Evolutionary conservation across 495 filamentous ascomycete genomes (phyloP), one percentile per base, ranked within the genome.

Genomic region (Cetradonia linearis): DNA sequence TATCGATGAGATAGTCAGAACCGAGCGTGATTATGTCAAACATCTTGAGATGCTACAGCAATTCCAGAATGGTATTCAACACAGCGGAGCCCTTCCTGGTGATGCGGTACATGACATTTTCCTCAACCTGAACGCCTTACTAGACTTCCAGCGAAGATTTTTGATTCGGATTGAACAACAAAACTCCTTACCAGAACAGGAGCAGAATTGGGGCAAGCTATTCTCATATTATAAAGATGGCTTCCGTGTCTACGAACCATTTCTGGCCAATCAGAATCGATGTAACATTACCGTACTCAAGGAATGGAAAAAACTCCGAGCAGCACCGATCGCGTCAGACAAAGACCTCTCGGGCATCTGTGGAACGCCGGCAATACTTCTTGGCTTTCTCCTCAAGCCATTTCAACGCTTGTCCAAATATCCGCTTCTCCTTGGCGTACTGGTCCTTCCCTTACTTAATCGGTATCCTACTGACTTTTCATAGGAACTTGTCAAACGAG

Each of bases 1-100:
- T 61, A 81, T 98, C 34, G 82, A 86, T 65, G 93, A 98, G 69
- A 73, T 98, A 50, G 83, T 98, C 50, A 87, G 88, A 65, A 97
- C 92, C 5, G 93, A 98, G 70, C 85, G 93, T 44, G 94, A 95
- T 69, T 98, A 98, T 64, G 94, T 97, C n/a, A 92, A 97, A 67
- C 91, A 97, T 74, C 77, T 98, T 31, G 92, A 97, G 68, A 91
- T 91, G 63, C 72, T 98, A 20, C 91, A 97, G 68, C 86, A 91
- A 55, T 81, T 97, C 60, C 96, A 96, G 76, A 93, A 89, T 66
- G 82, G 84, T 30, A 75, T 97, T 36, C 89, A 96, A 67, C 84
- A 91, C 66, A 89, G 86, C 52, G 89, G 90, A 44, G 81, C 89
- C 38, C 83, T 97, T 61, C 84, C 90, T 5, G 91, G 93, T 55